Conservation (phyloP, 2,329 filamentous ascomycete genomes). For the Claviceps sp. region DNA sequence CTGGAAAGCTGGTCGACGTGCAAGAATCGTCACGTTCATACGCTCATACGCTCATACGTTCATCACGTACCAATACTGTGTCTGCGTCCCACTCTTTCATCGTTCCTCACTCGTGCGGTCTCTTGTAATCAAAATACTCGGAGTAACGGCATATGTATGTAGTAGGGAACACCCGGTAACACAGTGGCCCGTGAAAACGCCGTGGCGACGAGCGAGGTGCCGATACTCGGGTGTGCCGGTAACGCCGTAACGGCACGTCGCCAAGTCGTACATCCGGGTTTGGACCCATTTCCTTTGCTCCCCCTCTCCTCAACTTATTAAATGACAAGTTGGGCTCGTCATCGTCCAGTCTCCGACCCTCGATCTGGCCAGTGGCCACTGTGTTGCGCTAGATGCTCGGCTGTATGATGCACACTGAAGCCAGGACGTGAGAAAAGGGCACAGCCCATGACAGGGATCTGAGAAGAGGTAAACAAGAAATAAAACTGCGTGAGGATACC, state of each 20-base stretch:
- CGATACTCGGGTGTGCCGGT: background rate
- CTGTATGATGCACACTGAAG: background rate
- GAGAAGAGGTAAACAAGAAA: background rate
- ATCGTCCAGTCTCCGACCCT: background rate
- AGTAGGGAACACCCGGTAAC: background rate
- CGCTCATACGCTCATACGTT: too few species aligned
- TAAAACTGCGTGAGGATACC: background rate
- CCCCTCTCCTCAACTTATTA: background rate
- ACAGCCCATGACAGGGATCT: background rate
- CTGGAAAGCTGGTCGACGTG: background rate
- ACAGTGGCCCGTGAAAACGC: background rate
- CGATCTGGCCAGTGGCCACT: background rate
- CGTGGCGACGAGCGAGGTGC: background rate
- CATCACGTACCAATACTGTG: background rate
- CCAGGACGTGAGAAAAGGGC: background rate
- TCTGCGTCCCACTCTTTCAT: background rate
- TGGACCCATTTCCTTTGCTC: background rate
- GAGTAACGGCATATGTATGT: background rate
- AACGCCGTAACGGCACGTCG: background rate
- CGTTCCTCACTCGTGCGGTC: background rate
- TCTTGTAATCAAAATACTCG: background rate
- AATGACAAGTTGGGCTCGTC: background rate
- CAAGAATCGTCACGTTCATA: background rate
- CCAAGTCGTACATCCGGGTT: background rate
- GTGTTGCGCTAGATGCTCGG: background rate